Base-by-base conservation (phyloP, 257 asterid genomes). In the Petrea volubilis region DNA sequence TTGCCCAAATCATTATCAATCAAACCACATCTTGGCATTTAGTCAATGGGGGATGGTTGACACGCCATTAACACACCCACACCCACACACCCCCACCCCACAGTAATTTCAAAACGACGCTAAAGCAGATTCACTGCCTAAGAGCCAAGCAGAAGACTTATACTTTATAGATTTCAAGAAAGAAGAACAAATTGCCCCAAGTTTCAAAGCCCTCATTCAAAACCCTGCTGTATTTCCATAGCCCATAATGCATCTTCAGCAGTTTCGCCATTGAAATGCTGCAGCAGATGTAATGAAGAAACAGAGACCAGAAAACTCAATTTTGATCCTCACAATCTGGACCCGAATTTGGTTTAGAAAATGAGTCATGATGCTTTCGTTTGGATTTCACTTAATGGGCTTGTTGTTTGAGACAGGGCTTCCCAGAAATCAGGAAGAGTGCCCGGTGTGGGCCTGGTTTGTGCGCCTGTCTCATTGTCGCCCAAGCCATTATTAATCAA, bases 381-480 rank as follows among this genome's bases (percentile, higher is more conserved):
- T 44, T 91, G 95, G 96, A 82, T 92, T 71, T 90, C 99, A 68
- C 90, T 94, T 69, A 86, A 78, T 50, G 99, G 99, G 17, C 97
- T 94, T 78, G 60, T 95, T 77, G 95, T 92, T 67, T 98, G 99
- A 38, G 97, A 90, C 71, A 80, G 88, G 68, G 81, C 81, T 69
- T 88, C 93, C 2, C 77, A 95, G 99, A 85, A 77, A 61, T 95
- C 99, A 13, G 97, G 97, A 60, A 85, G 55, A 70, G 82, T 87
- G 40, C 97, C 98, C 36, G 99, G 96, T 55, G 93, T 95, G 62
- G 92, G 85, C 62, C 52, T 94, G 79, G 86, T 90, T 74, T 97
- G 92, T 78, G 98, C 99, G 0, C 99, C 99, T 15, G 58, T 94
- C 71, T 83, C 99, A 15, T 67, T 91, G 75, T 71, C 92, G 69